Evolutionary conservation across 2,329 filamentous ascomycete genomes (phyloP).

Genomic region (Alternaria brassicicola): DNA sequence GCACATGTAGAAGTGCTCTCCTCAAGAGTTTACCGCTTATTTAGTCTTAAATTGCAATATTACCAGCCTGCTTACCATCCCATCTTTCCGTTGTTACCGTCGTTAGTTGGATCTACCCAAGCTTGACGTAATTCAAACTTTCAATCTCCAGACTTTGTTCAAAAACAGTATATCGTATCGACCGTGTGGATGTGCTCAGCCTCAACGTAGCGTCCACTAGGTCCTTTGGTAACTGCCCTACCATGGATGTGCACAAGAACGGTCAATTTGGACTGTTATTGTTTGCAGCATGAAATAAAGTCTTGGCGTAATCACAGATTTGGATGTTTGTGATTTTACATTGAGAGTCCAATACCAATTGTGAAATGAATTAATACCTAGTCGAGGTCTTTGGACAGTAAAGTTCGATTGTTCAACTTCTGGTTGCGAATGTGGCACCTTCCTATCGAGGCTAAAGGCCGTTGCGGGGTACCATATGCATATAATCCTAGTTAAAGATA

Average conservation of each 20-base stretch:
- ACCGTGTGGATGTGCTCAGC: neutral
- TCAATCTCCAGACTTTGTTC: neutral
- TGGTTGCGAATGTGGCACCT: constrained; percentile 1
- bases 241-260: neutral
- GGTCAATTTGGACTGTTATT: neutral
- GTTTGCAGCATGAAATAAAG: neutral
- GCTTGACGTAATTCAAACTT: neutral
- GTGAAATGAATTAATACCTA: neutral
- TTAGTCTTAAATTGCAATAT: neutral
- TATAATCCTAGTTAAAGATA: neutral
- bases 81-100: neutral
- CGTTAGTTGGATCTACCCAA: neutral
- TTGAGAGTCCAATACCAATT: neutral
- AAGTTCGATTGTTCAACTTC: neutral
- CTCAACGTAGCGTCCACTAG: neutral
- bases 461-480: neutral
- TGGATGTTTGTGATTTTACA: neutral
- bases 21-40: neutral
- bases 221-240: constrained; percentile 3
- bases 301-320: neutral
- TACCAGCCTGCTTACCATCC: neutral
- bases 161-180: neutral
- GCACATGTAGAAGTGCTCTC: neutral
- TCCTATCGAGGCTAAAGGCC: constrained; percentile 9
- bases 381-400: neutral